Evolutionary conservation across 1,284 basidiomycete genomes (phyloP).

Genomic region (Heterobasidion occidentale): DNA sequence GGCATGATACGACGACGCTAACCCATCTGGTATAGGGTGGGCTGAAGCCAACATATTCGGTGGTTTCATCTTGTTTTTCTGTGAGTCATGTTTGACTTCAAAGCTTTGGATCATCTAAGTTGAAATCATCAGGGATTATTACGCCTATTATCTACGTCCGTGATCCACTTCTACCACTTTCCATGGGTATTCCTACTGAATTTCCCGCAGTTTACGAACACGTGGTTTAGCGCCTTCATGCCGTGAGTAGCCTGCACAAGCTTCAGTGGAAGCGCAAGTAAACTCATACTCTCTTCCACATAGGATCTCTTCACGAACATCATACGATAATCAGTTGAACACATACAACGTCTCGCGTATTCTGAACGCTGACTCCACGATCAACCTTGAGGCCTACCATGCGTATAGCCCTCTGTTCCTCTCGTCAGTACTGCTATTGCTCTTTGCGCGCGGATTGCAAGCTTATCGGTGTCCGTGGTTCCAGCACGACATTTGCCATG

Average conservation of each 20-base stretch:
- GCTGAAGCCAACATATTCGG: slow-evolving; percentile 74
- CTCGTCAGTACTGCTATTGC: slow-evolving; percentile 27
- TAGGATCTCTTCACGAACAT: slow-evolving; percentile 42
- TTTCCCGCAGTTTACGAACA: slow-evolving; percentile 42
- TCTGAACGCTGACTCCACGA: slow-evolving; percentile 43
- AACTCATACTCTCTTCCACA: background rate
- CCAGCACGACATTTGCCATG: slow-evolving; percentile 41
- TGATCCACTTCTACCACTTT: slow-evolving; percentile 15
- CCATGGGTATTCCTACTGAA: background rate
- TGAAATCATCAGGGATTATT: slow-evolving; percentile 41
- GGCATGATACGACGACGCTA: slow-evolving; percentile 13
- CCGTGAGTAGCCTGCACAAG: slow-evolving; percentile 16
- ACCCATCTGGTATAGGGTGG: slow-evolving; percentile 35
- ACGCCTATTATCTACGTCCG: slow-evolving; percentile 54
- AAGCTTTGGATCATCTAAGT: slow-evolving; percentile 17
- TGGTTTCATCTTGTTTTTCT: slow-evolving; percentile 76
- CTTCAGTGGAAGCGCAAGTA: background rate
- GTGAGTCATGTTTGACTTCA: slow-evolving; percentile 17
- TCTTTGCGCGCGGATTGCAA: background rate
- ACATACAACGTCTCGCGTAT: slow-evolving; percentile 67
- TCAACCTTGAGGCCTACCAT: slow-evolving; percentile 63
- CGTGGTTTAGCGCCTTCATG: slow-evolving; percentile 51
- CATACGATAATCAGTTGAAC: slow-evolving; percentile 58
- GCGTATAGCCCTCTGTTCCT: slow-evolving; percentile 83
- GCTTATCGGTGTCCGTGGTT: slow-evolving; percentile 19